Conservation (phyloP, 352 stramenopile species). For the Aphanomyces cochlioides region DNA sequence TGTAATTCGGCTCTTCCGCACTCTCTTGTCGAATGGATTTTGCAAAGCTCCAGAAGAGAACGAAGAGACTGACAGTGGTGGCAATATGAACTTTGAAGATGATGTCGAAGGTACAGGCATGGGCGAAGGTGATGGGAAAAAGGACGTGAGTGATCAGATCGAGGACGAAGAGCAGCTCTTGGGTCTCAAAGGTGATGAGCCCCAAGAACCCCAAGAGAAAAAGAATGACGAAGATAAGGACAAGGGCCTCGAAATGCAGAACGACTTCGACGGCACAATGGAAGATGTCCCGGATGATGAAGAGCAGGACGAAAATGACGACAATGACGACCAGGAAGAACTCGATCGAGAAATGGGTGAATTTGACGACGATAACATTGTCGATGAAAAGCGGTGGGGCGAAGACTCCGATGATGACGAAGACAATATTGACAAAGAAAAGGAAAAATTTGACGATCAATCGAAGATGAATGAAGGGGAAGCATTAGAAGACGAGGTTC, state of each 20-base stretch:
- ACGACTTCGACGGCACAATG: conserved; percentile 99
- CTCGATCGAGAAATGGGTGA: conserved; percentile 99
- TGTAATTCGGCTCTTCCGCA: conserved; percentile 93
- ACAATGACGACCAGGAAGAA: conserved; percentile 91
- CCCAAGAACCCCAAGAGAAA: conserved; percentile 78
- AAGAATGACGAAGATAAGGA: conserved; percentile 92
- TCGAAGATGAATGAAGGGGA: conserved; percentile 72
- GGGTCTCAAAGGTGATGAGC: conserved; percentile 92
- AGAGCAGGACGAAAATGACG: conserved; percentile 57
- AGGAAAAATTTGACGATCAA: conserved; percentile 91
- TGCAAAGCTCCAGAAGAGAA: conserved; percentile 69
- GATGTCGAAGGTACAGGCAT: conserved; percentile 99
- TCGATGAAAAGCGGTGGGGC: conserved; percentile 99
- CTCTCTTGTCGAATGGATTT: conserved; percentile 95
- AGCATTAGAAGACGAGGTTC: conserved; percentile 83
- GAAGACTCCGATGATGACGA: conserved; percentile 90
- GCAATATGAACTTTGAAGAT: conserved; percentile 96
- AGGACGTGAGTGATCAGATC: conserved; percentile 99
- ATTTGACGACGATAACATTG: conserved; percentile 96
- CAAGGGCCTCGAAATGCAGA: conserved; percentile 99
- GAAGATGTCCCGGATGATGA: conserved; percentile 94
- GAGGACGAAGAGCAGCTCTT: conserved; percentile 99
- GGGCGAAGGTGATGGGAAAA: conserved; percentile 98
- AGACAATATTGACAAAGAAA: conserved; percentile 94
- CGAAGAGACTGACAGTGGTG: conserved; percentile 62